Percentiles rank a stretch among this genome's conserved stretches.
Evolutionary conservation across 192 early-diverging fungal genomes (phyloP).

Genomic region (Cladochytrium replicatum): DNA sequence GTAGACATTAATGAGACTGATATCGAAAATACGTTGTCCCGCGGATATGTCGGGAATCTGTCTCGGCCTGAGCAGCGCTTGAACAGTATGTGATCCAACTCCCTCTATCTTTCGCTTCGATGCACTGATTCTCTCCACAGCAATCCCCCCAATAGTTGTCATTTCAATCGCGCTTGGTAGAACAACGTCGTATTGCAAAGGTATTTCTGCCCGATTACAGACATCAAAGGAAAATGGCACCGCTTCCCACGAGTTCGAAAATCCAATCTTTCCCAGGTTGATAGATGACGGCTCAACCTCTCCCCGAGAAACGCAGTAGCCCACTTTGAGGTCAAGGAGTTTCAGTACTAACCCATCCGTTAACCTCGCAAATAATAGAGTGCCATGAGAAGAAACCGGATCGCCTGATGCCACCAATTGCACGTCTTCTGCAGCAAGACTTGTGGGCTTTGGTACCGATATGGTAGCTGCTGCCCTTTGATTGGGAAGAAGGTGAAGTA

Average conservation of each 20-base stretch:
- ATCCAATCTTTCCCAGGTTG: slow-evolving; percentile 71
- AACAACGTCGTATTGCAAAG: slow-evolving; percentile 48
- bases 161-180: slow-evolving; percentile 41
- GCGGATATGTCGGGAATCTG: slow-evolving; percentile 35
- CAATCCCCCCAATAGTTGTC: background rate
- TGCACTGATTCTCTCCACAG: background rate
- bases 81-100: slow-evolving; percentile 30
- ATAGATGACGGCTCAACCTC: slow-evolving; percentile 39
- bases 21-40: slow-evolving; percentile 36
- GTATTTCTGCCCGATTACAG: slow-evolving; percentile 54
- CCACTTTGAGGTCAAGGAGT: slow-evolving; percentile 46
- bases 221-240: slow-evolving; percentile 50
- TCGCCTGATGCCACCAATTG: slow-evolving; percentile 30
- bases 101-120: slow-evolving; percentile 21
- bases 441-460: slow-evolving; percentile 41
- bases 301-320: slow-evolving; percentile 50
- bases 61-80: slow-evolving; percentile 53
- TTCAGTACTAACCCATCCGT: slow-evolving; percentile 40
- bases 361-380: slow-evolving; percentile 50
- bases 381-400: slow-evolving; percentile 42
- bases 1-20: slow-evolving; percentile 52
- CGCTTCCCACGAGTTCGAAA: slow-evolving; percentile 60
- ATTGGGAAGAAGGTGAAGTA: slow-evolving; percentile 28
- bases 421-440: slow-evolving; percentile 20
- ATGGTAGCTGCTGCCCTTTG: slow-evolving; percentile 38